Conservation (phyloP, 345 rosid genomes). For the Ceriops decandra region DNA sequence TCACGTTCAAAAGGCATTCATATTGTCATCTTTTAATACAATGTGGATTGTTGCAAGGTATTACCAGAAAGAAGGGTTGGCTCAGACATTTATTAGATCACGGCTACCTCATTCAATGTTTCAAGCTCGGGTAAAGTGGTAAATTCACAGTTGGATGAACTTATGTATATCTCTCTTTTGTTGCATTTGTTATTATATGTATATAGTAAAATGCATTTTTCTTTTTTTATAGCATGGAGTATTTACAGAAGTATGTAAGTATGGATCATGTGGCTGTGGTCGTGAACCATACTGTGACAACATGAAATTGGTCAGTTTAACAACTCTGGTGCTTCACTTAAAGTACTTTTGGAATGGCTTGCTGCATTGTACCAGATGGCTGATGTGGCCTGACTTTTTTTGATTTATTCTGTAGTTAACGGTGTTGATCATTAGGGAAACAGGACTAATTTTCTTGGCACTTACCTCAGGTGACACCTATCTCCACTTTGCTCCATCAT, state of each 20-base stretch:
- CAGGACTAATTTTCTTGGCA: not conserved
- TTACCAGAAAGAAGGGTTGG: slow-evolving; percentile 70
- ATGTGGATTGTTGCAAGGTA: slow-evolving; percentile 46
- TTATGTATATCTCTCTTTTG: slow-evolving; percentile 8
- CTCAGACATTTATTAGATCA: slow-evolving; percentile 53
- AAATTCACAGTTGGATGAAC: slow-evolving; percentile 24
- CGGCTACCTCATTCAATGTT: slow-evolving; percentile 48
- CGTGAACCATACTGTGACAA: slow-evolving; percentile 40
- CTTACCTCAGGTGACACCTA: slow-evolving; percentile 56
- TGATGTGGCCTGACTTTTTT: not conserved
- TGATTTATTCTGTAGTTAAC: not conserved
- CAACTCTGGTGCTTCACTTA: not conserved
- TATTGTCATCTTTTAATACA: slow-evolving; percentile 29
- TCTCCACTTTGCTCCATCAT: slow-evolving; percentile 56
- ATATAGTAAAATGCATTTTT: not conserved
- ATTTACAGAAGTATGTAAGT: slow-evolving; percentile 57
- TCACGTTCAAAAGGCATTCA: slow-evolving; percentile 6
- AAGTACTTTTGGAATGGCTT: not conserved
- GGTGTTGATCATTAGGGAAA: not conserved
- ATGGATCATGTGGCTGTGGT: slow-evolving; percentile 52
- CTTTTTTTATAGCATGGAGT: slow-evolving; percentile 54
- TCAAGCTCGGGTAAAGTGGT: slow-evolving; percentile 69
- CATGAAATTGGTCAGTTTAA: slow-evolving; percentile 59
- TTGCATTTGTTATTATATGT: not conserved
- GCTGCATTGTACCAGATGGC: slow-evolving; percentile 4